phyloP scores from a whole-genome alignment of 345 rosid species.

The Rubroshorea leprosula region DNA sequence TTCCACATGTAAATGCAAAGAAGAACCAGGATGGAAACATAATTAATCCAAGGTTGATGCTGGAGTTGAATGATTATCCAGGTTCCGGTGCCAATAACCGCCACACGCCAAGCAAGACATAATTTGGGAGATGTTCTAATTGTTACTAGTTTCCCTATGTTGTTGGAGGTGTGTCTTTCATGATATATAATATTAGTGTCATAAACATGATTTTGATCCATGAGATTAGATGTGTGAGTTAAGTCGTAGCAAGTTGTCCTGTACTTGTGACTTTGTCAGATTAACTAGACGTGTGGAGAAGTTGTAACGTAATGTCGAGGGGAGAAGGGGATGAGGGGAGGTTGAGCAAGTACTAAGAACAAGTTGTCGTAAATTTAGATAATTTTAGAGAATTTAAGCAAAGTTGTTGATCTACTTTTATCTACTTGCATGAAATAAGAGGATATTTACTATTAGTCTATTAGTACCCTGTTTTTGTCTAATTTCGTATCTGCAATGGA shows the following conservation, averaged over 20 bases:
- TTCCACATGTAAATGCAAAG: slow-evolving; percentile 11
- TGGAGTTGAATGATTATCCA: slow-evolving; percentile 60
- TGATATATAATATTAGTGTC: not conserved
- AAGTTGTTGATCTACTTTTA: not conserved
- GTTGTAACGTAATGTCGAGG: too few relatives aligned
- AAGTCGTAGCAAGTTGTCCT: not conserved
- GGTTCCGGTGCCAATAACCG: slow-evolving; percentile 79
- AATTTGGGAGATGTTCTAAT: slow-evolving; percentile 33
- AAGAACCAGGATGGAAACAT: slow-evolving; percentile 14
- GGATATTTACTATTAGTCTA: too few relatives aligned
- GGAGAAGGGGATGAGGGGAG: not conserved
- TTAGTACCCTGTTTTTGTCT: too few relatives aligned
- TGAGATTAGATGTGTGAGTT: slow-evolving; percentile 8
- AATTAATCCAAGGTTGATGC: slow-evolving; percentile 20
- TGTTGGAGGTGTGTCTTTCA: not conserved
- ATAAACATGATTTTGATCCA: slow-evolving; percentile 9
- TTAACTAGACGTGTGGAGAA: too few relatives aligned
- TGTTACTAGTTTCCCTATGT: slow-evolving; percentile 23
- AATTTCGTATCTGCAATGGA: too few relatives aligned
- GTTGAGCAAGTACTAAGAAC: slow-evolving; percentile 3
- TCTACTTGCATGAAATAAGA: too few relatives aligned
- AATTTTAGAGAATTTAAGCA: not conserved
- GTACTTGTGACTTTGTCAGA: not conserved
- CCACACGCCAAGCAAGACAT: slow-evolving; percentile 53
- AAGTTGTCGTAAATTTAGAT: slow-evolving; percentile 4